phyloP scores from a whole-genome alignment of 345 rosid genomes.

The Eucalyptus regnans region DNA sequence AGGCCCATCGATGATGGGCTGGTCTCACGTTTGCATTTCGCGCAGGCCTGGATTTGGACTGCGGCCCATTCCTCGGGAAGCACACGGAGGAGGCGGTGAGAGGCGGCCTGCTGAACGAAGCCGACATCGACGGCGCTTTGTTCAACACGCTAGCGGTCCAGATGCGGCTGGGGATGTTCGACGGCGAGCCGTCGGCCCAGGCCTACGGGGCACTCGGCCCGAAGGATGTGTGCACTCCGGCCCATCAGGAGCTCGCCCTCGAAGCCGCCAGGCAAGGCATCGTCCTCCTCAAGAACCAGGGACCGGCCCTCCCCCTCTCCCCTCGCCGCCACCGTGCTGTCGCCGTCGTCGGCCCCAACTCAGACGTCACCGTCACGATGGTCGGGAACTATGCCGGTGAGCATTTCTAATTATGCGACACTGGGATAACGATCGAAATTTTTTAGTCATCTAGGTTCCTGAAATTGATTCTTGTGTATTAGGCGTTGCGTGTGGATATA shows the following conservation, averaged over 20 bases:
- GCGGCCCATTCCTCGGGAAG: slow-evolving; percentile 56
- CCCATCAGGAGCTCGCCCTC: slow-evolving; percentile 68
- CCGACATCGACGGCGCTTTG: slow-evolving; percentile 52
- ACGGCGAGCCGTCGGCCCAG: slow-evolving; percentile 52
- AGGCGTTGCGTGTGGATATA: slow-evolving; percentile 68
- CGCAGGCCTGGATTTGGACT: slow-evolving; percentile 83
- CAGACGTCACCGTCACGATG: slow-evolving; percentile 71
- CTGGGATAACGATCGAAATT: accelerated
- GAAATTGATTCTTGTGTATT: neutral
- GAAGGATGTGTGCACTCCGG: slow-evolving; percentile 59
- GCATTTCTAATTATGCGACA: neutral
- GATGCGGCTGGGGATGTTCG: slow-evolving; percentile 90
- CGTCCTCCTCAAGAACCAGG: slow-evolving; percentile 69
- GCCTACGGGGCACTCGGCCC: slow-evolving; percentile 58
- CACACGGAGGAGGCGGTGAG: slow-evolving; percentile 41
- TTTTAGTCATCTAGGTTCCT: neutral
- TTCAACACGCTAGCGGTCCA: slow-evolving; percentile 58
- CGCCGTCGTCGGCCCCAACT: slow-evolving; percentile 80
- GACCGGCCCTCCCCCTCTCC: slow-evolving; percentile 53
- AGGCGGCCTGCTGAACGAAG: slow-evolving; percentile 30
- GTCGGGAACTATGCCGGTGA: slow-evolving; percentile 91
- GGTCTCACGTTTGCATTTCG: neutral
- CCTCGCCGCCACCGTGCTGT: slow-evolving; percentile 31
- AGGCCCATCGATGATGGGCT: neutral
- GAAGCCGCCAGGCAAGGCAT: slow-evolving; percentile 93